These are phyloP conservation scores for Psidium friedrichsthalianum DNA, from an alignment of 345 rosid species.

Conservation along the genomic window DNA sequence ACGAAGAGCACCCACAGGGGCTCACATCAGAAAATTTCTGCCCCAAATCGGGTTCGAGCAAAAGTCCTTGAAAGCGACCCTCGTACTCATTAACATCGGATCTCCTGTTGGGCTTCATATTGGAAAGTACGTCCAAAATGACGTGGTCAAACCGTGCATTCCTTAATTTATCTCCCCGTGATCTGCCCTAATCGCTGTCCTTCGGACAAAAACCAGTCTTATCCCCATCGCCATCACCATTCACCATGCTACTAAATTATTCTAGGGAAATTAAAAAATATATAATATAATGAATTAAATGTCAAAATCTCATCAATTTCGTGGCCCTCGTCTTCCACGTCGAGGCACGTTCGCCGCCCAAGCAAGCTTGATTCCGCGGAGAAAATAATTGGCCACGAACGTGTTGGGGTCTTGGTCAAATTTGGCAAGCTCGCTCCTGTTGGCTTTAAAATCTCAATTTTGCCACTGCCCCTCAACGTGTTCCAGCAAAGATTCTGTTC, in stretches of 20 bases:
- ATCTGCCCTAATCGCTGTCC: fast-evolving
- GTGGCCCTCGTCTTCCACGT: not conserved
- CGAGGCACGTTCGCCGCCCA: not conserved
- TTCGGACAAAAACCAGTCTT: not conserved
- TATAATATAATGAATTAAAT: not conserved
- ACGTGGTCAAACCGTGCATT: not conserved
- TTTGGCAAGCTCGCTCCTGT: not conserved
- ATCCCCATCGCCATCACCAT: not conserved
- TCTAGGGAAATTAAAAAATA: not conserved
- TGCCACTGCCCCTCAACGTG: not conserved
- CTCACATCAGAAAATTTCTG: too few species aligned
- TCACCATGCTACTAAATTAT: not conserved
- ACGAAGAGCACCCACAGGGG: not conserved
- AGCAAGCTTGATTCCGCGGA: not conserved
- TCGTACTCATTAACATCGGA: too few species aligned
- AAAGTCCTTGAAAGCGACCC: too few species aligned
- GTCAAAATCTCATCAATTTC: not conserved
- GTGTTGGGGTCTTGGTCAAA: not conserved
- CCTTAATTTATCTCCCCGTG: too few species aligned
- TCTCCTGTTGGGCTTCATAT: too few species aligned
- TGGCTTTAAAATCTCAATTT: not conserved
- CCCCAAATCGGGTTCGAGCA: too few species aligned
- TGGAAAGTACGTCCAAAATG: not conserved
- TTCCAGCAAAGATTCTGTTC: not conserved
- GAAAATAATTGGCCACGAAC: not conserved